Evolutionary conservation across 768 basidiomycete genomes (phyloP).

Genomic region (Lactifluus pinguis): DNA sequence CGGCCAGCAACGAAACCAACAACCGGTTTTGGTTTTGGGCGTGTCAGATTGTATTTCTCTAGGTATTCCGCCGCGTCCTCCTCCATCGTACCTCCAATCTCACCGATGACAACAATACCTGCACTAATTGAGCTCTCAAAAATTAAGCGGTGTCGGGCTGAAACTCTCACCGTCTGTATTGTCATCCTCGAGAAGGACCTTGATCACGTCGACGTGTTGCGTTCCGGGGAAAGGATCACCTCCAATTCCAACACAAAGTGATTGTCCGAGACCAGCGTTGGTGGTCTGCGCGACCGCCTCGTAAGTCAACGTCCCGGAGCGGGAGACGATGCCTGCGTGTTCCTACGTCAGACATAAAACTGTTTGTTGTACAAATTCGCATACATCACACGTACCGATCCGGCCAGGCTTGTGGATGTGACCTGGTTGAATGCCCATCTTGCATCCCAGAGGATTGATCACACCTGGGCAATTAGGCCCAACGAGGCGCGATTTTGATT

Average conservation of each 20-base stretch:
- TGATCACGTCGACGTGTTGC: slow-evolving; percentile 91
- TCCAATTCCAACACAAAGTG: slow-evolving; percentile 93
- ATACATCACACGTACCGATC: slow-evolving; percentile 52
- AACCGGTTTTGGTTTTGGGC: slow-evolving; percentile 83
- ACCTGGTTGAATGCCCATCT: slow-evolving; percentile 98
- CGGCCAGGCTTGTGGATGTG: slow-evolving; percentile 96
- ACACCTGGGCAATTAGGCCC: slow-evolving; percentile 99
- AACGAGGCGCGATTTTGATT: slow-evolving; percentile 90
- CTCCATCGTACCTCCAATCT: slow-evolving; percentile 99
- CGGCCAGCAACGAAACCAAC: slow-evolving; percentile 97
- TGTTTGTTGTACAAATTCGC: neutral
- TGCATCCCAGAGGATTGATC: slow-evolving; percentile 95
- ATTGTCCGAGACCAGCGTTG: slow-evolving; percentile 90
- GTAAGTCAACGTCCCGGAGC: slow-evolving; percentile 94
- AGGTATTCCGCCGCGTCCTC: slow-evolving; percentile 98
- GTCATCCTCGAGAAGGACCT: slow-evolving; percentile 91
- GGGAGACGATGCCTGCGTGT: slow-evolving; percentile 76
- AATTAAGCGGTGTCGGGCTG: neutral
- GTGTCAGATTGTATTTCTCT: slow-evolving; percentile 85
- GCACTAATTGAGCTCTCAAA: slow-evolving; percentile 6
- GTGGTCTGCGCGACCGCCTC: slow-evolving; percentile 99
- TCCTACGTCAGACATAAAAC: neutral
- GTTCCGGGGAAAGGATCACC: slow-evolving; percentile 97
- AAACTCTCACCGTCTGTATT: slow-evolving; percentile 70
- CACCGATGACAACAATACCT: slow-evolving; percentile 97